These are phyloP conservation scores for Trichosporon coremiiforme DNA, from an alignment of 1,284 basidiomycete species.

Conservation along the genomic window DNA sequence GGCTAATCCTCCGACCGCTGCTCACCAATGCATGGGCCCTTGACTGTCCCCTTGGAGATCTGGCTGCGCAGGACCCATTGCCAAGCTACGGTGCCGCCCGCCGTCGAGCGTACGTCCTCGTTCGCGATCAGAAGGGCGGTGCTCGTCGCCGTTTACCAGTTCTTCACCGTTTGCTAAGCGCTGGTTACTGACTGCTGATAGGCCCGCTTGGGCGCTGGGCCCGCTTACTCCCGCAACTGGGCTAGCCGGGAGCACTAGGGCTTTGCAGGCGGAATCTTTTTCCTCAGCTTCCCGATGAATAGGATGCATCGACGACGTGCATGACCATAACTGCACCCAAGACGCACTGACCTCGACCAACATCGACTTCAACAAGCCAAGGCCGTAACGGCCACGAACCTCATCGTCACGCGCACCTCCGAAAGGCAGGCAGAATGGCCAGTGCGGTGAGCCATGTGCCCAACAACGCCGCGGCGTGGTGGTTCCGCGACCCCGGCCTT, in stretches of 20 bases:
- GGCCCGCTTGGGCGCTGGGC: background rate
- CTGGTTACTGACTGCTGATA: background rate
- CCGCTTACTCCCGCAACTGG: background rate
- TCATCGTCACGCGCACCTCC: too few species aligned
- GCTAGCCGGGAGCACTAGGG: too few species aligned
- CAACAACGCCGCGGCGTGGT: conserved; percentile 24
- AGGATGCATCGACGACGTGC: too few species aligned
- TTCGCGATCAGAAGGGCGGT: background rate
- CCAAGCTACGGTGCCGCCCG: too few species aligned
- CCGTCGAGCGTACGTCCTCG: too few species aligned
- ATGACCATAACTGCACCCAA: too few species aligned
- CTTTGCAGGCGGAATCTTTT: background rate
- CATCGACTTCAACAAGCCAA: background rate
- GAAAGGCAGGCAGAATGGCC: background rate
- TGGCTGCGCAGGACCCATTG: too few species aligned
- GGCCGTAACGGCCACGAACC: background rate
- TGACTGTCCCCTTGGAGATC: background rate
- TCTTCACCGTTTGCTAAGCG: background rate
- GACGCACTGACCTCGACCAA: too few species aligned
- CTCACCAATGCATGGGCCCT: background rate
- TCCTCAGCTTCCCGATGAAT: background rate
- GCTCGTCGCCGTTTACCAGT: background rate
- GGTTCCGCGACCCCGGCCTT: conserved; percentile 24
- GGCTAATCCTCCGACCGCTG: background rate
- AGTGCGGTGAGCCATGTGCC: background rate